Percentiles rank a stretch among this genome's conserved stretches.
phyloP scores from a whole-genome alignment of 2,329 filamentous ascomycete species.

The Ceratocystis destructans region DNA sequence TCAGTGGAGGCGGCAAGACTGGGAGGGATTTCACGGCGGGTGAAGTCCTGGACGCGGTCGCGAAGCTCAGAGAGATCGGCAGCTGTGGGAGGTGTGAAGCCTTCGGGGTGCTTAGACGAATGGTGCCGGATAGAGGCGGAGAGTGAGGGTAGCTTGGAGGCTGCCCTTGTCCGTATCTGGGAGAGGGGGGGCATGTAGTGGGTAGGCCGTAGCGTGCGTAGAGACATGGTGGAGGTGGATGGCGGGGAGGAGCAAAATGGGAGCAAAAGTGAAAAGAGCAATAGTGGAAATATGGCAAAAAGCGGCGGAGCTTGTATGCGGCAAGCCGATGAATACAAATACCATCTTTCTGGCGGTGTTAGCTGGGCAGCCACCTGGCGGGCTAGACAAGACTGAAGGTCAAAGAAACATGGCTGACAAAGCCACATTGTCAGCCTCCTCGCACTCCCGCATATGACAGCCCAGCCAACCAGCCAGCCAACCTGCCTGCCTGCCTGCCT shows the following conservation, averaged over 20 bases:
- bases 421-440: not conserved
- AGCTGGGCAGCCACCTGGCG: not conserved
- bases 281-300: not conserved
- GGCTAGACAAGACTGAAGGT: not conserved
- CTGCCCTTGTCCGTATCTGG: not conserved
- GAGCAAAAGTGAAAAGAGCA: not conserved
- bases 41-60: constrained; percentile 77
- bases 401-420: not conserved
- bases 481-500: no score
- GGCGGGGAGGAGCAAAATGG: not conserved
- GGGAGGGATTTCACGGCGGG: constrained; percentile 72
- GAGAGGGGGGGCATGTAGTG: constrained; percentile 18
- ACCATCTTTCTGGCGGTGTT: not conserved
- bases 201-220: not conserved
- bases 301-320: no score
- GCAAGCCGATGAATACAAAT: no score
- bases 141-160: constrained; percentile 18
- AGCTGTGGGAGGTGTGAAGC: constrained; percentile 53
- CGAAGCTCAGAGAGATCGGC: constrained; percentile 68
- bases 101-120: constrained; percentile 48
- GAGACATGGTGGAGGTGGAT: not conserved
- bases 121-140: constrained; percentile 29
- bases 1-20: constrained; percentile 75
- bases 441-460: not conserved
- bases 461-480: not conserved